Conservation (phyloP, 2,329 filamentous ascomycete species). For the Akanthomyces muscarius region DNA sequence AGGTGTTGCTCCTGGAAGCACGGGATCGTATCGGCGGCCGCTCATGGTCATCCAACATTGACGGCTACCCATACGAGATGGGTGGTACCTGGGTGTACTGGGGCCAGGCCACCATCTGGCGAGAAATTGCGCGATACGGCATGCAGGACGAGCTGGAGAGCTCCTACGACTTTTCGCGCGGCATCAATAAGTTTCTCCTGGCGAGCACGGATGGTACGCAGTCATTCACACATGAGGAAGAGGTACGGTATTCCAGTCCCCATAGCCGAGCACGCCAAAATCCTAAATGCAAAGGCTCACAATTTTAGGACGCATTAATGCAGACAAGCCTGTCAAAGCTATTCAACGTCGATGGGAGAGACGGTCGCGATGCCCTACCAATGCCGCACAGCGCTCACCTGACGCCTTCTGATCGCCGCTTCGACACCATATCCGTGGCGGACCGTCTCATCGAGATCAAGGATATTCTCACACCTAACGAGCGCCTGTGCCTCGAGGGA, state of each 20-base stretch:
- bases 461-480: conserved; percentile 36
- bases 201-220: conserved; percentile 27
- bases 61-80: conserved; percentile 43
- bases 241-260: conserved; percentile 24
- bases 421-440: conserved; percentile 37
- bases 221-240: conserved; percentile 40
- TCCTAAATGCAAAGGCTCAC: not conserved
- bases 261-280: not conserved
- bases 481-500: conserved; percentile 36
- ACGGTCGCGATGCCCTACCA: conserved; percentile 35
- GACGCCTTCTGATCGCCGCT: conserved; percentile 31
- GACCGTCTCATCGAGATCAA: conserved; percentile 41
- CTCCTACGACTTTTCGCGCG: conserved; percentile 38
- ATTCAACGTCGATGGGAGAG: conserved; percentile 42
- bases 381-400: conserved; percentile 36
- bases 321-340: conserved; percentile 37
- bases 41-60: conserved; percentile 42
- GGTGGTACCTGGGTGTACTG: conserved; percentile 48
- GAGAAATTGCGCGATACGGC: conserved; percentile 43
- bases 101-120: conserved; percentile 40
- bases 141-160: conserved; percentile 38
- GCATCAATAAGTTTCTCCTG: conserved; percentile 40
- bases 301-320: conserved; percentile 27
- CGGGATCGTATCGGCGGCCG: conserved; percentile 46
- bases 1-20: conserved; percentile 42